These are phyloP conservation scores for Xylariaceae sp. DNA, from an alignment of 2,329 filamentous ascomycete genomes.

Conservation along the genomic window DNA sequence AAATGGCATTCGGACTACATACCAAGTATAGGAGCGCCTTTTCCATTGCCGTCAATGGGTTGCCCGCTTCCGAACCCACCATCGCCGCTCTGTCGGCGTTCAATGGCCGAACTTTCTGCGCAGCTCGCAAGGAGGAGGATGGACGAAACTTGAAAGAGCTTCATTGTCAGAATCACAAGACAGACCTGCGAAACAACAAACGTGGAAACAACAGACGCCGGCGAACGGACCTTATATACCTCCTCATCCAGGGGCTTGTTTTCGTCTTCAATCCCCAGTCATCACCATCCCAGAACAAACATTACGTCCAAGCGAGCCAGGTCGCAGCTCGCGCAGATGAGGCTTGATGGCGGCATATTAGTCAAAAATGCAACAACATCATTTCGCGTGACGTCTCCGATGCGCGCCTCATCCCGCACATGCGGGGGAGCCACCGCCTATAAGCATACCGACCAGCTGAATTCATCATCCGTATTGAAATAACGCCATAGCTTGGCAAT, in stretches of 20 bases:
- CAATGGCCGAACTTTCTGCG: slow-evolving; percentile 19
- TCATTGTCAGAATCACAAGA: slow-evolving; percentile 13
- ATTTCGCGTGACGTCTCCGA: slow-evolving; percentile 12
- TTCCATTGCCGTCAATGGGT: slow-evolving; percentile 53
- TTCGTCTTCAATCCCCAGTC: neutral
- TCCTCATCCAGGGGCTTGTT: neutral
- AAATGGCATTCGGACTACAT: too few species aligned
- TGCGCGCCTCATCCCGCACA: slow-evolving; percentile 10
- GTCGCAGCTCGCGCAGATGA: slow-evolving; percentile 1
- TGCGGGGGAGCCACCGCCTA: slow-evolving; percentile 21
- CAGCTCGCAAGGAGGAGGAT: slow-evolving; percentile 17
- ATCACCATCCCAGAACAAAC: slow-evolving; percentile 1
- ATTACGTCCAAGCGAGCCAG: slow-evolving; percentile 1
- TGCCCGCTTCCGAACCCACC: slow-evolving; percentile 47
- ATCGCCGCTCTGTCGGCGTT: slow-evolving; percentile 20
- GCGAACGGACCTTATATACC: too few species aligned
- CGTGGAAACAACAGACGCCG: neutral
- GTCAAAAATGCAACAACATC: slow-evolving; percentile 10
- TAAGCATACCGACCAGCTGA: slow-evolving; percentile 17
- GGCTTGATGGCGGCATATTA: slow-evolving; percentile 12
- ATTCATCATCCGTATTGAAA: slow-evolving; percentile 28
- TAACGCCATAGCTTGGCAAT: slow-evolving; percentile 30
- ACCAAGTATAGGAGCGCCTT: slow-evolving; percentile 57
- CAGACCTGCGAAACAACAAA: neutral
- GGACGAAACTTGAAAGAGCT: slow-evolving; percentile 16